Evolutionary conservation across 768 basidiomycete species (phyloP).

Genomic region (Sarcomyxa edulis): DNA sequence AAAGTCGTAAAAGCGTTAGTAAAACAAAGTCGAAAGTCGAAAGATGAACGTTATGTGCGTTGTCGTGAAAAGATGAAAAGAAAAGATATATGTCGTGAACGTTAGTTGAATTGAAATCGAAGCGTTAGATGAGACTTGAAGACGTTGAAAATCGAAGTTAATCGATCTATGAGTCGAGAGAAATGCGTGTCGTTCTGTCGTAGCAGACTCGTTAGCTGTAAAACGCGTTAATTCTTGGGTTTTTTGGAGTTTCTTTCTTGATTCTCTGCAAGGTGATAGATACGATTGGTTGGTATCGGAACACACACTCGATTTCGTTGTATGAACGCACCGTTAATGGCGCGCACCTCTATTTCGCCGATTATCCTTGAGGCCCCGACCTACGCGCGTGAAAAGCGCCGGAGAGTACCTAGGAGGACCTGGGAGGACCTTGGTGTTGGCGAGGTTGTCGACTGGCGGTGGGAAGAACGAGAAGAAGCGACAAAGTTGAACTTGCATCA

Average conservation of each 20-base stretch:
- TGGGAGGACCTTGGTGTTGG: too few species aligned
- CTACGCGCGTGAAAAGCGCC: too few species aligned
- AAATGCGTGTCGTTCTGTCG: conserved; percentile 11
- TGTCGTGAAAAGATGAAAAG: conserved; percentile 7
- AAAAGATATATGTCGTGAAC: not conserved
- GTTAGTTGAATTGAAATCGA: not conserved
- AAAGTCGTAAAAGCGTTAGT: conserved; percentile 5
- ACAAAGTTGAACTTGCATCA: too few species aligned
- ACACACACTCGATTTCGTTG: too few species aligned
- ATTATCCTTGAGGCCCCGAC: too few species aligned
- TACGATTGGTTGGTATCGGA: too few species aligned
- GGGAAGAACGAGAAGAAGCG: too few species aligned
- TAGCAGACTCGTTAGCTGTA: conserved; percentile 16
- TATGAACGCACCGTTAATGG: too few species aligned
- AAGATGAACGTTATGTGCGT: conserved; percentile 8
- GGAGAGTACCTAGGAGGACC: too few species aligned
- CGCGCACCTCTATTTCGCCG: too few species aligned
- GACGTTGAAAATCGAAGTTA: not conserved
- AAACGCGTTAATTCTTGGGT: conserved; percentile 20
- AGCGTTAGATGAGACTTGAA: not conserved
- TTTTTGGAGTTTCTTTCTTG: conserved; percentile 12
- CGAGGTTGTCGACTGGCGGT: too few species aligned
- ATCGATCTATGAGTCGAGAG: not conserved
- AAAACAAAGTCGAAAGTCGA: conserved; percentile 8
- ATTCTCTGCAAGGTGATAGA: too few species aligned